Evolutionary conservation across 495 filamentous ascomycete species (phyloP).

Genomic region (Mycothermus thermophilus): DNA sequence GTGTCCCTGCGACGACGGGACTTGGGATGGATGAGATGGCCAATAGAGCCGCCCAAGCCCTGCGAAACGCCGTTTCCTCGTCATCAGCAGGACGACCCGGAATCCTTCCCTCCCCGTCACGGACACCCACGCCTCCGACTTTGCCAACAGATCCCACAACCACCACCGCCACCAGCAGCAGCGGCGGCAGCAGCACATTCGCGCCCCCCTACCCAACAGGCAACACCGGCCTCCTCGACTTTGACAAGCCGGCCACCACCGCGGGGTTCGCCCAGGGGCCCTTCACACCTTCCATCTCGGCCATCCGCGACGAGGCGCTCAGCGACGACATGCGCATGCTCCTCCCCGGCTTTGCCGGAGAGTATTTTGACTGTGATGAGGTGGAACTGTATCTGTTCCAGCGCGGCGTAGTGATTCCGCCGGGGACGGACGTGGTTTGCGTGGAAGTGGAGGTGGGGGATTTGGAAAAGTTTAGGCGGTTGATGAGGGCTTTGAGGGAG

Average conservation of each 20-base stretch:
- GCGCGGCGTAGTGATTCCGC: slow-evolving; percentile 43
- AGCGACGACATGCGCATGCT: slow-evolving; percentile 30
- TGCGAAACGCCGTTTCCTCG: too few relatives aligned
- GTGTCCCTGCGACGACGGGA: too few relatives aligned
- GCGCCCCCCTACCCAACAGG: too few relatives aligned
- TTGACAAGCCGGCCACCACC: slow-evolving; percentile 20
- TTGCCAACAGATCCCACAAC: too few relatives aligned
- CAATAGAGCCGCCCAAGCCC: too few relatives aligned
- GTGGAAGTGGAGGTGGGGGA: slow-evolving; percentile 30
- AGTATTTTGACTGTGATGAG: slow-evolving; percentile 62
- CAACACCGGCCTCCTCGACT: slow-evolving; percentile 19
- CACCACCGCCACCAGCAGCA: too few relatives aligned
- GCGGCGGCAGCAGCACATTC: slow-evolving; percentile 1
- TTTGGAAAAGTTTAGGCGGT: slow-evolving; percentile 13
- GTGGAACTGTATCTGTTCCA: slow-evolving; percentile 54
- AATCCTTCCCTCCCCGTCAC: slow-evolving; percentile 14
- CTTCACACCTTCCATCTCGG: slow-evolving; percentile 16
- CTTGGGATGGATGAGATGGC: too few relatives aligned
- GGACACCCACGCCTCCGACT: slow-evolving; percentile 5
- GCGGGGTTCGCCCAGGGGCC: slow-evolving; percentile 31
- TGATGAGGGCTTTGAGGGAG: neutral
- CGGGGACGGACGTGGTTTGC: slow-evolving; percentile 37
- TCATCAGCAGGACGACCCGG: too few relatives aligned
- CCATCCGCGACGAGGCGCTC: slow-evolving; percentile 15
- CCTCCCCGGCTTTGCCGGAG: slow-evolving; percentile 43